Evolutionary conservation across 2,329 filamentous ascomycete species (phyloP).

Genomic region (Cercospora janseana): DNA sequence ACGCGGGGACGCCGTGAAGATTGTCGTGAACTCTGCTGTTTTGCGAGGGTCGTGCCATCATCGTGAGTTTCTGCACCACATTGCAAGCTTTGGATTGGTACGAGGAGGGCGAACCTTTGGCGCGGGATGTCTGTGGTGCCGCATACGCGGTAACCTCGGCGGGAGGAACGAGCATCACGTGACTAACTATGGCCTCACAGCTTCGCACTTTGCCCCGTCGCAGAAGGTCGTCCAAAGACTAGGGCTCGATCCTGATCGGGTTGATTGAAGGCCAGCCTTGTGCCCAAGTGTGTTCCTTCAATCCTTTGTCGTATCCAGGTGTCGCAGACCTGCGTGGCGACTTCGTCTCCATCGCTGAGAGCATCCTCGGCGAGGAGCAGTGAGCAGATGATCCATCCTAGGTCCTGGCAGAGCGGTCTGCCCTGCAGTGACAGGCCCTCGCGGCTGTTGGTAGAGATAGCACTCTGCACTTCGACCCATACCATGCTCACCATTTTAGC

Average conservation of each 20-base stretch:
- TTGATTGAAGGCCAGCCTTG: not conserved
- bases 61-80: no score
- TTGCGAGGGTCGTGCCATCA: no score
- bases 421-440: slow-evolving; percentile 10
- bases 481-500: not conserved
- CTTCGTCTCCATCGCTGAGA: slow-evolving; percentile 5
- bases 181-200: not conserved
- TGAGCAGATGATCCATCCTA: slow-evolving; percentile 18
- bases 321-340: not conserved
- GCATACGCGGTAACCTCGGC: not conserved
- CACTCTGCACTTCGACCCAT: not conserved
- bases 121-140: no score
- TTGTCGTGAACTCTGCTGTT: no score
- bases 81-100: no score
- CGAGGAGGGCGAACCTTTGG: no score
- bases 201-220: not conserved
- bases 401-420: slow-evolving; percentile 8
- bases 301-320: slow-evolving; percentile 5
- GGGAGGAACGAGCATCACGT: not conserved
- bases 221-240: not conserved
- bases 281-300: not conserved
- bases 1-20: no score
- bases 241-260: not conserved
- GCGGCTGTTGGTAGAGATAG: not conserved
- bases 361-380: slow-evolving; percentile 18